A percentile compares a stretch with the other conserved stretches of the same genome.
These are phyloP conservation scores for Trypanosoma rangeli DNA, from an alignment of 208 protist species.

Conservation along the genomic window DNA sequence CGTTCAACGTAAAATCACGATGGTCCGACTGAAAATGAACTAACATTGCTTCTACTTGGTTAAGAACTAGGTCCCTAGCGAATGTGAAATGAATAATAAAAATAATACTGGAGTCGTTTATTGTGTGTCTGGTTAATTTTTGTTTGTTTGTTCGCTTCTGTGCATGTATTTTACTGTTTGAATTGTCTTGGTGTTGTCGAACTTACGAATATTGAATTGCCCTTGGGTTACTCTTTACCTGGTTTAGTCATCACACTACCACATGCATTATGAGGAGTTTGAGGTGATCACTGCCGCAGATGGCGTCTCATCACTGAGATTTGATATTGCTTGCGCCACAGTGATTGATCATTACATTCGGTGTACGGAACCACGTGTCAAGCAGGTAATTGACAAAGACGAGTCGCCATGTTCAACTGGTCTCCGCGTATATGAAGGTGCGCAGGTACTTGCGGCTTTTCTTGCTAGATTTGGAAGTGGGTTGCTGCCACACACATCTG, in stretches of 20 bases:
- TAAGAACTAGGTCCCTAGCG: no score
- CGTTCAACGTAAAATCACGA: neutral
- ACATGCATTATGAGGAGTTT: constrained; percentile 44
- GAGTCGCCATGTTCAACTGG: constrained; percentile 49
- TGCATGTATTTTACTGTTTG: no score
- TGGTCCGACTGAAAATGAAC: constrained; percentile 9
- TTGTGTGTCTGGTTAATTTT: no score
- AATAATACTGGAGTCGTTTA: no score
- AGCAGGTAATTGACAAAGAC: neutral
- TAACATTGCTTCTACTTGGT: no score
- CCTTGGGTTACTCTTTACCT: neutral
- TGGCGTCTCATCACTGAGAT: constrained; percentile 30
- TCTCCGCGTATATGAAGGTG: constrained; percentile 73
- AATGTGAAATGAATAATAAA: no score
- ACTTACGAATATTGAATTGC: no score
- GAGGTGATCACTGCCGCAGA: constrained; percentile 42
- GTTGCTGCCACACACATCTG: constrained; percentile 21
- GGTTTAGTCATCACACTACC: neutral
- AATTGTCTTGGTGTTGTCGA: no score
- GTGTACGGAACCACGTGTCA: constrained; percentile 31
- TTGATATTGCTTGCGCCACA: constrained; percentile 60
- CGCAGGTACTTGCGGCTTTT: constrained; percentile 59
- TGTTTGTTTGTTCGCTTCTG: no score
- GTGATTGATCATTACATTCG: constrained; percentile 49
- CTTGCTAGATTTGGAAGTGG: constrained; percentile 34